Evolutionary conservation across 2,329 filamentous ascomycete species (phyloP).

Genomic region (Grosmannia serpens): DNA sequence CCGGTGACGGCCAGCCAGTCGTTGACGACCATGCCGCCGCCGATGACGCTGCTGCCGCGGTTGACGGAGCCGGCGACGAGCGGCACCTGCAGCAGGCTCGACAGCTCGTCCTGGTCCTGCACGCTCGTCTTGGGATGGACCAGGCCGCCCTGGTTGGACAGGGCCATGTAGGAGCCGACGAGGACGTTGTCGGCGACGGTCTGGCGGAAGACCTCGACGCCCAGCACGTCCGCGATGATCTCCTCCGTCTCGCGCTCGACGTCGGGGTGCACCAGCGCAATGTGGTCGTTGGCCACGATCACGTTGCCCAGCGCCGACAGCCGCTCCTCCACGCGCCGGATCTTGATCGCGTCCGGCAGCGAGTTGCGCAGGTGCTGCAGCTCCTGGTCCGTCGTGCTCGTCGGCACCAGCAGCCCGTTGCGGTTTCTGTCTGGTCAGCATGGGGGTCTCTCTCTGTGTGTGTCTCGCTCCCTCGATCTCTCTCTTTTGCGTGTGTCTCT

Average conservation of each 20-base stretch:
- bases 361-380: conserved; percentile 93
- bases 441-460: neutral
- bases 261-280: conserved; percentile 91
- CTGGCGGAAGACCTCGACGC: conserved; percentile 84
- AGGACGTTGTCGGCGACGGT: conserved; percentile 96
- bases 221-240: conserved; percentile 89
- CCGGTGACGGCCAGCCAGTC: conserved; percentile 96
- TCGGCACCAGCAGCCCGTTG: conserved; percentile 92
- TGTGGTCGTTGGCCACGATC: conserved; percentile 93
- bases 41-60: conserved; percentile 86
- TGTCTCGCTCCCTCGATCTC: too few relatives aligned
- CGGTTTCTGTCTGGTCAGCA: conserved; percentile 55
- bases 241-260: conserved; percentile 97
- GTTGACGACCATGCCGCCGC: conserved; percentile 92
- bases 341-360: conserved; percentile 81
- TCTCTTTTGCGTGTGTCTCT: too few relatives aligned
- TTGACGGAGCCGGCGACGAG: conserved; percentile 92
- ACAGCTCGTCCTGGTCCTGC: conserved; percentile 96
- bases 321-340: conserved; percentile 95
- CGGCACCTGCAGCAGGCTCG: conserved; percentile 84
- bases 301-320: conserved; percentile 94
- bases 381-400: conserved; percentile 94
- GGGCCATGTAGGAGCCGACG: conserved; percentile 89
- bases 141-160: conserved; percentile 91
- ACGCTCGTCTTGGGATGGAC: conserved; percentile 96